Percentiles rank a stretch among this genome's conserved stretches.
phyloP scores from a whole-genome alignment of 1,284 basidiomycete species.

The Malassezia yamatoensis region DNA sequence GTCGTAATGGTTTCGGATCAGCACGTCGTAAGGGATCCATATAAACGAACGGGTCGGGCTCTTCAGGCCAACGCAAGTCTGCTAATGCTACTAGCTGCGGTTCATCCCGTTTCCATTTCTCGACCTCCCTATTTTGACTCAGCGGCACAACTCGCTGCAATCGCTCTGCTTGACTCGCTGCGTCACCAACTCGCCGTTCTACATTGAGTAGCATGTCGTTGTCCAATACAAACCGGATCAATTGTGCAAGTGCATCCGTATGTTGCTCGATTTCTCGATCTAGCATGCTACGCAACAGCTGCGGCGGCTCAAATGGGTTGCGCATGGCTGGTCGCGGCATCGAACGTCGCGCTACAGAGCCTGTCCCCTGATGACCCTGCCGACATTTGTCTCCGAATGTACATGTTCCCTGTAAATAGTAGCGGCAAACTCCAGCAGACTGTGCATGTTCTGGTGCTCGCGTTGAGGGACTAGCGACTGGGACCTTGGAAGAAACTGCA shows the following conservation, averaged over 20 bases:
- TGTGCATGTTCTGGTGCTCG: not conserved
- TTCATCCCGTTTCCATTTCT: conserved; percentile 8
- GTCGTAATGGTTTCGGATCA: conserved; percentile 40
- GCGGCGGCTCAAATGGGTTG: conserved; percentile 41
- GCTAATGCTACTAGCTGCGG: conserved; percentile 30
- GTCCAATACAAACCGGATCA: conserved; percentile 79
- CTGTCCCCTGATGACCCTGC: conserved; percentile 22
- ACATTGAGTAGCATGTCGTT: conserved; percentile 79
- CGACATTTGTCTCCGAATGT: conserved; percentile 29
- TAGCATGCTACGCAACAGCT: conserved; percentile 55
- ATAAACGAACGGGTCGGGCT: conserved; percentile 43
- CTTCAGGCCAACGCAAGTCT: conserved; percentile 34
- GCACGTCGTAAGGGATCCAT: conserved; percentile 41
- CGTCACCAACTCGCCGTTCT: conserved; percentile 70
- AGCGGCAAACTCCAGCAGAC: conserved; percentile 19
- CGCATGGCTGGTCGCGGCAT: conserved; percentile 26
- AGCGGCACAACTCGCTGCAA: conserved; percentile 22
- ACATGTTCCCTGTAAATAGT: conserved; percentile 31
- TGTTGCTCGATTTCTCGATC: conserved; percentile 79
- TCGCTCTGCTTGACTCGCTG: conserved; percentile 54
- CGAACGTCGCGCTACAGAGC: conserved; percentile 4
- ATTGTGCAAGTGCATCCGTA: conserved; percentile 82
- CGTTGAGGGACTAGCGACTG: not conserved
- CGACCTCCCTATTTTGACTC: not conserved
- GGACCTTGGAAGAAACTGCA: conserved; percentile 18